Percentiles rank a stretch among this genome's conserved stretches.
Conservation (phyloP, 2,329 filamentous ascomycete genomes). For the Lecanosticta acicola region DNA sequence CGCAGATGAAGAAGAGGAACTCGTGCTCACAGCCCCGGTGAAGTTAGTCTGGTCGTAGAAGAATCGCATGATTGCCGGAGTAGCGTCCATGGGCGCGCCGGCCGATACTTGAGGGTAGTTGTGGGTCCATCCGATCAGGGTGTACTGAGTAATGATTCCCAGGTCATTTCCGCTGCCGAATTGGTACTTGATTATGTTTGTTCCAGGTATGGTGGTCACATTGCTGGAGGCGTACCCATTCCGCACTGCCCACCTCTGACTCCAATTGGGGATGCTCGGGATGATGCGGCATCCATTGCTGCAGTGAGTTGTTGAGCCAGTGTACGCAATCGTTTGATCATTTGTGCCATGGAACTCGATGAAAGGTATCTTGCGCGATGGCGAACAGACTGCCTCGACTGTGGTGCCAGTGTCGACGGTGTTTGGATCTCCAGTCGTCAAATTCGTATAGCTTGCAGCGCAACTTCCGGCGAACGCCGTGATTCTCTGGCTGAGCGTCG, state of each 20-base stretch:
- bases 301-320: conserved; percentile 19
- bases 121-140: conserved; percentile 32
- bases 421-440: conserved; percentile 18
- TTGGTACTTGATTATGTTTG: conserved; percentile 16
- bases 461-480: conserved; percentile 47
- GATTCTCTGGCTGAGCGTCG: conserved; percentile 37
- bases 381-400: conserved; percentile 16
- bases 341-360: conserved; percentile 41
- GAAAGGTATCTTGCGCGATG: conserved; percentile 31
- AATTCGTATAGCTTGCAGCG: conserved; percentile 40
- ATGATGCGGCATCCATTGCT: conserved; percentile 7
- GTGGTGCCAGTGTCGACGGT: conserved; percentile 23
- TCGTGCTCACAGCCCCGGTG: background rate
- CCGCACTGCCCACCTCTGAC: conserved; percentile 33
- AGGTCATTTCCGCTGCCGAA: conserved; percentile 26
- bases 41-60: conserved; percentile 26
- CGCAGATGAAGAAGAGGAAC: background rate
- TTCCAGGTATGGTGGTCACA: conserved; percentile 21
- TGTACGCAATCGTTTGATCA: conserved; percentile 38
- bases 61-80: conserved; percentile 28
- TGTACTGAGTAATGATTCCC: conserved; percentile 35
- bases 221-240: conserved; percentile 30
- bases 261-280: conserved; percentile 25
- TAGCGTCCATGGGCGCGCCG: conserved; percentile 21
- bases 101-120: conserved; percentile 23